Base-by-base conservation (phyloP, 2,329 filamentous ascomycete genomes). In the Talaromyces piceae region DNA sequence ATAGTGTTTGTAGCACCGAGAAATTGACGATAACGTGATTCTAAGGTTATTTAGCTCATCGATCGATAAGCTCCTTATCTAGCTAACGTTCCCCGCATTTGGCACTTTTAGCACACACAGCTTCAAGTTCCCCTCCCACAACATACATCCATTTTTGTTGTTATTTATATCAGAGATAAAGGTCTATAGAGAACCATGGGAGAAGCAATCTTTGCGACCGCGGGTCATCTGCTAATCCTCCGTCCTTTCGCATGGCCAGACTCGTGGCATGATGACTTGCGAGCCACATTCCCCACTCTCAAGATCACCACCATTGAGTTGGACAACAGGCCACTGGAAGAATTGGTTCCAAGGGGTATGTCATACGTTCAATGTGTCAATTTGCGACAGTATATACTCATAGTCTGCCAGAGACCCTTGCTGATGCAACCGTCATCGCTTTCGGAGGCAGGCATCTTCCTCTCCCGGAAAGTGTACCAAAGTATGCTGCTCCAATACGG, bases 401-500 rank as follows among this genome's bases (percentile, higher is more conserved):
- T 23, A 22, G 7, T 11, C 5, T 8, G 4, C 22, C 22, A 53
- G 51, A 53, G 12, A 6, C 49, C 7, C 51, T 53, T 7, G 9
- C 43, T 27, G 23, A 33, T 27, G 47, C 51, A 33, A 53, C 46
- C 3, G 25, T 53, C 25, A 53, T 53, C 18, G 51, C 31, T n/a
- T 3, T 53, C 4, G 41, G 5, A 27, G 45, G 20, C 39, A 27
- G 33, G 28, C 33, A 49, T 41, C 47, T 53, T n/a, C 51, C 51
- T 8, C 30, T 49, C 6, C 51, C 51, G 12, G 51, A 53, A 12
- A 53, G 51, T 41, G 37, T 53, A 27, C 51, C 51, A 41, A 30
- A 53, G 51, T 53, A 46, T 11, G n/a, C 22, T 9, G 16, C 7
- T 20, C 20, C 5, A 30, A 39, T 16, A 26, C 13, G 39, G 9